A percentile compares a stretch with the other conserved stretches of the same genome.
Evolutionary conservation across 2,329 filamentous ascomycete genomes (phyloP).

Genomic region (Sordariomycetes sp.): DNA sequence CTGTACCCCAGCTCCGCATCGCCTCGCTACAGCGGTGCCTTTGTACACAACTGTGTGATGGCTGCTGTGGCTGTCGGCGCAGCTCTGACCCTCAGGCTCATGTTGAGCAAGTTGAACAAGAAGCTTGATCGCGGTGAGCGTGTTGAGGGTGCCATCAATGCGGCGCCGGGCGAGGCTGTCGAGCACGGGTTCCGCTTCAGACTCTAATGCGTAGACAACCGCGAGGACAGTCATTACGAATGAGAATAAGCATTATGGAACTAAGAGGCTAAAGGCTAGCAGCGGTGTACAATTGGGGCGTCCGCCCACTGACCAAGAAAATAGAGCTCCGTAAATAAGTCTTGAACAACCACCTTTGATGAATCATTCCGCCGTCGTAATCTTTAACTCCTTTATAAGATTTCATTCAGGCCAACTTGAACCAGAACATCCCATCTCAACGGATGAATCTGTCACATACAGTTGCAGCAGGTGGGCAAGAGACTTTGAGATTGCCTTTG

Average conservation of each 20-base stretch:
- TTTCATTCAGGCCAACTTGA: too few species aligned
- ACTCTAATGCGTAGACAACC: too few species aligned
- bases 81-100: constrained; percentile 52
- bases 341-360: too few species aligned
- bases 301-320: too few species aligned
- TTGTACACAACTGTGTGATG: constrained; percentile 60
- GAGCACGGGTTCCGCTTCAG: constrained; percentile 59
- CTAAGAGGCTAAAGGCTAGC: too few species aligned
- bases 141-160: constrained; percentile 46
- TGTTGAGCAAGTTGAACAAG: constrained; percentile 58
- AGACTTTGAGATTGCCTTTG: constrained; percentile 6
- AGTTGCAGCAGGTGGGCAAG: background rate
- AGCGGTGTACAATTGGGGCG: too few species aligned
- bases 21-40: constrained; percentile 43
- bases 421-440: too few species aligned
- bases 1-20: constrained; percentile 48
- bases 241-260: too few species aligned
- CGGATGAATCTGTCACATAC: background rate
- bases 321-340: too few species aligned
- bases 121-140: constrained; percentile 37
- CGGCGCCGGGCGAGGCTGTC: constrained; percentile 43
- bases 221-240: too few species aligned
- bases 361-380: too few species aligned
- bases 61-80: constrained; percentile 54
- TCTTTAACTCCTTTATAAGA: too few species aligned